Base-by-base conservation (phyloP, 805 yeast genomes). In the Yarrowia osloensis region DNA sequence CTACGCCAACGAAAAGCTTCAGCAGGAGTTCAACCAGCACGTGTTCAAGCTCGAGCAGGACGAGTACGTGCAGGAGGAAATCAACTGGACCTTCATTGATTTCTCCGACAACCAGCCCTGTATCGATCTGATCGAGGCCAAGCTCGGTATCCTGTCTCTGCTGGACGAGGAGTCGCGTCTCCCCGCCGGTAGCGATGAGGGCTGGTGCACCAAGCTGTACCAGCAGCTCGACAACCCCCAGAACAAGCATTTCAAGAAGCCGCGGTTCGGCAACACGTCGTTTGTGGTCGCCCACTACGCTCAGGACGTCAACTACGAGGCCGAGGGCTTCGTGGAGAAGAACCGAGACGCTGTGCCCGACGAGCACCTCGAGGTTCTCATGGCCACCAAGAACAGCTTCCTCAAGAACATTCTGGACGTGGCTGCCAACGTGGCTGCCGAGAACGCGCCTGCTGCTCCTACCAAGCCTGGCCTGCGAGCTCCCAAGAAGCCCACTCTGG, bases 281-380 rank as follows among this genome's bases (percentile, higher is more conserved):
- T 94, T 94, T 71, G 87, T 94, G 67, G 96, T 94, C 66, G 84
- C 90, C 67, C 99, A 94, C 78, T 94, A 94, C 79, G 99, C 99
- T 31, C 85, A 91, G 75, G 97, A 94, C 74, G 99, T 94, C 46
- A 81, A 90, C 42, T 94, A 94, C 76, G 97, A 92, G 74, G 84
- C 89, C 47, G 98, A 91, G 69, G 98, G 98, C 1, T 94, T 94
- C 76, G 90, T 94, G 74, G 99, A 94, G 80, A 94, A 94, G 81
- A 94, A 94, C 76, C 87, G 98, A 81, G 99, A 94, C 77, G 91
- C 98, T 8, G 98, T 94, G 62, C 93, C 97, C 21, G 99, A 94
- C 74, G 97, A 97, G 28, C 96, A 92, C 74, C 79, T 94, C 69
- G 97, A 91, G 69, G 92, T 91, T 11, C 83, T 94, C 78, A 86